These are phyloP conservation scores for Trametes polyzona DNA, from an alignment of 1,284 basidiomycete species.

Conservation along the genomic window DNA sequence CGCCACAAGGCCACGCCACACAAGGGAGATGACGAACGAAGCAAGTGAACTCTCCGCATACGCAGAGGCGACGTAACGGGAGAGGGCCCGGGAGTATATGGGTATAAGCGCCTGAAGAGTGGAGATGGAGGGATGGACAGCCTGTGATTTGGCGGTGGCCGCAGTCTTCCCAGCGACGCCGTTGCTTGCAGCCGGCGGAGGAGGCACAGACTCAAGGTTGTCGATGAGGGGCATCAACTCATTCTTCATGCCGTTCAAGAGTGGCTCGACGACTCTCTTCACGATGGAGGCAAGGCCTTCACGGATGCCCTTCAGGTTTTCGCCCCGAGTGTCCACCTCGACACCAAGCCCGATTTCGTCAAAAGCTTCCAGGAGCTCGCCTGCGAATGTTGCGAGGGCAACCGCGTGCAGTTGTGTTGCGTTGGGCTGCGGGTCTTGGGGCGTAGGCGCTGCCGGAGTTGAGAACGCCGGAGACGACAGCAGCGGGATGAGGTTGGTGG, in stretches of 20 bases:
- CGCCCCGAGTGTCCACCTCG: conserved; percentile 62
- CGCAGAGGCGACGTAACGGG: conserved; percentile 56
- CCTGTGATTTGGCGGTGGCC: conserved; percentile 41
- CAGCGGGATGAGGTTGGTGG: conserved; percentile 64
- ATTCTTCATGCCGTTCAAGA: conserved; percentile 62
- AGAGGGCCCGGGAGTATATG: conserved; percentile 59
- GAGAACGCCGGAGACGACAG: conserved; percentile 67
- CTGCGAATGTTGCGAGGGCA: conserved; percentile 66
- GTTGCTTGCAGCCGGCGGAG: conserved; percentile 25
- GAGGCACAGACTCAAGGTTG: conserved; percentile 53
- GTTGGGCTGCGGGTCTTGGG: conserved; percentile 56
- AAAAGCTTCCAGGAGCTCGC: conserved; percentile 71
- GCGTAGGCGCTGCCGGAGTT: conserved; percentile 51
- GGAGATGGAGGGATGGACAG: conserved; percentile 62
- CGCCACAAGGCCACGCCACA: conserved; percentile 75
- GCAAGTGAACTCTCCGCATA: conserved; percentile 63
- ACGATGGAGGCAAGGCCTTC: conserved; percentile 70
- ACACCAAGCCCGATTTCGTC: conserved; percentile 64
- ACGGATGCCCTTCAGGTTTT: conserved; percentile 65
- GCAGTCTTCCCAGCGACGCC: conserved; percentile 39
- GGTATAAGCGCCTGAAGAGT: conserved; percentile 62
- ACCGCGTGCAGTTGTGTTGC: conserved; percentile 74
- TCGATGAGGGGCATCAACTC: conserved; percentile 65
- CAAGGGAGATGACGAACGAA: conserved; percentile 67
- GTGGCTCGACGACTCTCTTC: conserved; percentile 64